Evolutionary conservation across 805 yeast genomes (phyloP), one percentile per base, ranked within the genome.

Genomic region (Metschnikowia kofuensis): DNA sequence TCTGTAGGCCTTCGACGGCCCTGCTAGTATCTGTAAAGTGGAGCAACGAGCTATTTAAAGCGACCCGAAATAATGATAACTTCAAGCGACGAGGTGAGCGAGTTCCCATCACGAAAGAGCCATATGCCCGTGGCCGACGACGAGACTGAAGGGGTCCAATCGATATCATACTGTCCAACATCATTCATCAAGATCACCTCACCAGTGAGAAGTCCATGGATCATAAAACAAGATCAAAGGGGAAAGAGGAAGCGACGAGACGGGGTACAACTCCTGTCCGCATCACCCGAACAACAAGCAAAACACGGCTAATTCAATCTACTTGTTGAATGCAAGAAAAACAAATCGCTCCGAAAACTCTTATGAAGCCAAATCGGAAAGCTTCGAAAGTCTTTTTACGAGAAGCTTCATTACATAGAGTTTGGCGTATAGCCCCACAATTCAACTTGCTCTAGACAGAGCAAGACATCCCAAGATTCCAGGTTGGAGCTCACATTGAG

Each of bases 311-410:
- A 10, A 2, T 3, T 11, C 12, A 12, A 10, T 14, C 36, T 34
- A 12, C n/a, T 12, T 14, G 12, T 14, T 7, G 8, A 6, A 12
- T 13, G 36, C 8, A 7, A 12, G 5, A 13, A 34, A 34, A 12
- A 8, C 12, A 7, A 11, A 10, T 13, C 16, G 36, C 14, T 6
- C 16, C 14, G 32, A 14, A 29, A 30, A 7, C 28, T 27, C 42
- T n/a, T 27, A 47, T 42, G 45, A 47, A 14, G 47, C 47, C 30
- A 11, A 12, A 28, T 42, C 50, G 50, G 42, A 43, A 47, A 47
- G 50, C 50, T 47, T 47, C 16, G 44, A 42, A 47, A 47, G 50
- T 47, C 50, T 47, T 47, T 47, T 30, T 15, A 42, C 50, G 50
- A 27, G 40, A 42, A 32, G 39, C 41, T 9, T 32, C 49, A 46